A percentile compares a stretch with the other conserved stretches of the same genome.
phyloP scores from a whole-genome alignment of 352 stramenopile species.

The Stramenopiles sp. region DNA sequence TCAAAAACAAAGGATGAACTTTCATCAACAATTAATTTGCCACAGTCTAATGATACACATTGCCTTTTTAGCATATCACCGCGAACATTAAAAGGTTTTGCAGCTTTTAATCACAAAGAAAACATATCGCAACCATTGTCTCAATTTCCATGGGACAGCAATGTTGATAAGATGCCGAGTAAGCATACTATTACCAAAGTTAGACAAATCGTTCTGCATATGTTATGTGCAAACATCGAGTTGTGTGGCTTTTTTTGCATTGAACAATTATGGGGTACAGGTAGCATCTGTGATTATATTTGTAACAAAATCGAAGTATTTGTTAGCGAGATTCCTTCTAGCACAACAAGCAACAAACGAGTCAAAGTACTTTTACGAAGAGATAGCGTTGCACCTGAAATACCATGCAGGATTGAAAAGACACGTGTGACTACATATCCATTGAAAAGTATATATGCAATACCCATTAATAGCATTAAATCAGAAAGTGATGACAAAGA shows the following conservation, averaged over 20 bases:
- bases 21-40: background rate
- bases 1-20: too few species aligned
- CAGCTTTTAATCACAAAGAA: background rate
- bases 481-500: background rate
- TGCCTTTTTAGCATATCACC: background rate
- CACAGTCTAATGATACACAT: background rate
- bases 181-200: background rate
- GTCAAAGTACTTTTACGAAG: background rate
- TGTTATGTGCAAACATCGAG: background rate
- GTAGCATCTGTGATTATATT: background rate
- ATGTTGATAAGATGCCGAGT: background rate
- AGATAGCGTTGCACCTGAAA: background rate
- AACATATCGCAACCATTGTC: background rate
- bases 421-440: background rate
- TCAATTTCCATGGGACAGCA: background rate
- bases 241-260: slow-evolving; percentile 1
- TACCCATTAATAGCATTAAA: background rate
- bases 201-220: background rate
- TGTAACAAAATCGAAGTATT: background rate
- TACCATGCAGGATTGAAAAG: background rate
- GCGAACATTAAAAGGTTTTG: background rate
- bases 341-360: background rate
- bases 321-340: background rate
- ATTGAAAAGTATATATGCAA: background rate
- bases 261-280: background rate